Evolutionary conservation across 176 grass and related monocot genomes (phyloP), one percentile per base, ranked within the genome.

Genomic region (Oryza officinalis): DNA sequence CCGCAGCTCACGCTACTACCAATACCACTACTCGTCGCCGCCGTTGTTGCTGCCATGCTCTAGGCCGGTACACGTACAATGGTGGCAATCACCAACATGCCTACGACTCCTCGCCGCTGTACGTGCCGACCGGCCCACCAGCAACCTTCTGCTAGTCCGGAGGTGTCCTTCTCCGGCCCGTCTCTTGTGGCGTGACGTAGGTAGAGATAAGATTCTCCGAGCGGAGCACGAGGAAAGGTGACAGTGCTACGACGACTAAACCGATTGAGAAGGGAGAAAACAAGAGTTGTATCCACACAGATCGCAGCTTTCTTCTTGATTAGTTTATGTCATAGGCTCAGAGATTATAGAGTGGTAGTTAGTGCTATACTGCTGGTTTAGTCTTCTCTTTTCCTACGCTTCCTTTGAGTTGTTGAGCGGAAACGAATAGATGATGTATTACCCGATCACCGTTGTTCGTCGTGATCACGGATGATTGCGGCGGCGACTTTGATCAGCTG

Each of bases 401-500:
- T 86, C 44, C 69, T 78, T 78, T 20, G n/a, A 86, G 78, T 74
- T 69, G 68, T 83, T 79, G 72, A 40, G 46, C 79, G n/a, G 68
- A 79, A 66, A 77, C 54, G 41, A 15, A 79, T 45, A 66, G 30
- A 31, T 49, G 57, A 81, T 45, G 63, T 81, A 63, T 50, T 32
- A 52, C 26, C 8, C 37, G 37, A 38, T 28, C 12, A 9, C 66
- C 11, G 44, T 17, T 81, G 64, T 32, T 65, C 13, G 23, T 31
- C 71, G 71, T 64, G 38, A 64, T 69, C 43, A 22, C 44, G 71
- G 27, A 74, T 82, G 57, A 59, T 28, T 1, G 28, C 45, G 27
- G 14, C 38, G 46, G 1, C 5, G 33, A 52, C 57, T 60, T 75
- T 33, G 0, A 31, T 45, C 13, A 40, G 30, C 31, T 2, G 20